Conservation (phyloP, 106 monocot genomes). For the Allium fistulosum region DNA sequence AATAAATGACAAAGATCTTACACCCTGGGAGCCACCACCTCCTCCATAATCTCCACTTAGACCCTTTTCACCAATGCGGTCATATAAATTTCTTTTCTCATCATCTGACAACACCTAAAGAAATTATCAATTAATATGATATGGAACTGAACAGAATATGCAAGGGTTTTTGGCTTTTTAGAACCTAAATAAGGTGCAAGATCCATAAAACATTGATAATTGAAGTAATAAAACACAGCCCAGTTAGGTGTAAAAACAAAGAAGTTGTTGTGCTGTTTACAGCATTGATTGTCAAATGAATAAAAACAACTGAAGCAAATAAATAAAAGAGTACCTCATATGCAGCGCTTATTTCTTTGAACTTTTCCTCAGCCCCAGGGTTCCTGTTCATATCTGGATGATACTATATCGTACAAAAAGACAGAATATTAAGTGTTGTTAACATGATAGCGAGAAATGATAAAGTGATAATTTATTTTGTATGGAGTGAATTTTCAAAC, state of each 20-base stretch:
- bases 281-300: neutral
- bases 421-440: neutral
- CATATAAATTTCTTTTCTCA: conserved; percentile 92
- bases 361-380: conserved; percentile 89
- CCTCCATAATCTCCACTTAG: conserved; percentile 49
- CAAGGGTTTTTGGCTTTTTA: too few relatives aligned
- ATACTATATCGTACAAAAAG: conserved; percentile 48
- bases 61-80: conserved; percentile 76
- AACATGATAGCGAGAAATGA: conserved; percentile 4
- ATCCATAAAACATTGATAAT: too few relatives aligned
- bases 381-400: conserved; percentile 98
- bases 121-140: conserved; percentile 16
- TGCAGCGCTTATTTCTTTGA: conserved; percentile 96
- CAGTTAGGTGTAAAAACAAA: too few relatives aligned
- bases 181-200: too few relatives aligned
- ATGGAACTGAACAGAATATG: conserved; percentile 6
- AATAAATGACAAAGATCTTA: conserved; percentile 15
- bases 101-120: conserved; percentile 93
- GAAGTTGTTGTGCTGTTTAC: too few relatives aligned
- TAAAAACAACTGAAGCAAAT: neutral
- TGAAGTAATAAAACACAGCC: too few relatives aligned
- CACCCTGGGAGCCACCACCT: conserved; percentile 48
- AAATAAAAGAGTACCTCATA: conserved; percentile 68
- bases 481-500: neutral
- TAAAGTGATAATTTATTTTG: neutral